Conservation (phyloP, 2,329 filamentous ascomycete species). For the Colletotrichum nymphaeae region DNA sequence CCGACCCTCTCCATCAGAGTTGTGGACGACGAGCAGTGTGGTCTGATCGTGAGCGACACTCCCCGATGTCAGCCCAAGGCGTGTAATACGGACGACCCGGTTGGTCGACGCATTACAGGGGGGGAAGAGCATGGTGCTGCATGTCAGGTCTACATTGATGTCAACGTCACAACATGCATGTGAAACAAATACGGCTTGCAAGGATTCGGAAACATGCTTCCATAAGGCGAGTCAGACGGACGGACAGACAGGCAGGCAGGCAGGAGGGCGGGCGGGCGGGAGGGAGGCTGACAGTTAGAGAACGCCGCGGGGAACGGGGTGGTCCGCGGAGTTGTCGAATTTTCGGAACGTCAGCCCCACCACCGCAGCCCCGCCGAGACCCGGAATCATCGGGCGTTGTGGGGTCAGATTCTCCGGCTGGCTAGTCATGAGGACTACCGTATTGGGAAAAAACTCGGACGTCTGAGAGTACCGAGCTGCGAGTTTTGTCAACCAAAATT, state of each 20-base stretch:
- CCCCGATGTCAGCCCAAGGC: neutral
- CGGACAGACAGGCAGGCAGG: neutral
- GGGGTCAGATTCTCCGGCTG: neutral
- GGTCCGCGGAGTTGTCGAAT: constrained; percentile 11
- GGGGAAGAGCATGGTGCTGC: neutral
- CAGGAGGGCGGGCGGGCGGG: neutral
- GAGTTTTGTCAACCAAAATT: neutral
- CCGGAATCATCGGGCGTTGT: neutral
- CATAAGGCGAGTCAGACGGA: neutral
- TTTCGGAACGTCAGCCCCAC: neutral
- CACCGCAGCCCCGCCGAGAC: neutral
- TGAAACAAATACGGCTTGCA: neutral
- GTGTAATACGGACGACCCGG: constrained; percentile 13
- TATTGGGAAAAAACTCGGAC: neutral
- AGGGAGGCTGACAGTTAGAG: too few relatives aligned
- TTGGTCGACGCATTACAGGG: neutral
- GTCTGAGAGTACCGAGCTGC: neutral
- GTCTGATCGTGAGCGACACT: constrained; percentile 5
- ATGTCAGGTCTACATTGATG: neutral
- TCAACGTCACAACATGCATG: neutral
- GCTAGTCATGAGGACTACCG: neutral
- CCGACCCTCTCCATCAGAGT: neutral
- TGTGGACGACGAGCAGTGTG: neutral
- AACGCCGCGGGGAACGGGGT: neutral
- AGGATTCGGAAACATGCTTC: neutral